Conservation (phyloP, 1,139 yeast genomes). For the Taiozyma onychis region DNA sequence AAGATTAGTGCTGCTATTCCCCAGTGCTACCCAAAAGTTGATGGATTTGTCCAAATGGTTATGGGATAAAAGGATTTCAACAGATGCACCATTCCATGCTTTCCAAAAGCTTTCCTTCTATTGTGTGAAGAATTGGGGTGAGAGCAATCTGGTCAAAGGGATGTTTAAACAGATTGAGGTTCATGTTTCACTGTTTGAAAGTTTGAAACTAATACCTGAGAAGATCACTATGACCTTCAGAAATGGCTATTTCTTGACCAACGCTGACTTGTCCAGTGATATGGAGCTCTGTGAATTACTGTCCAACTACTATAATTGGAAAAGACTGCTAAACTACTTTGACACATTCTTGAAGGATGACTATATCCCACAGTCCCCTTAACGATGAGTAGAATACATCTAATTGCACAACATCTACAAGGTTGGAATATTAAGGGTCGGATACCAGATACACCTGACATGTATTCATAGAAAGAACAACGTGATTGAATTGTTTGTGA, state of each 20-base stretch:
- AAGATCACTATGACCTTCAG: conserved; percentile 9
- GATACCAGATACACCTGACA: not conserved
- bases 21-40: conserved; percentile 8
- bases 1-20: conserved; percentile 5
- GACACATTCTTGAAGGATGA: conserved; percentile 14
- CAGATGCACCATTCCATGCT: conserved; percentile 18
- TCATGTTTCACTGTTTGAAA: conserved; percentile 15
- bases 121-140: conserved; percentile 11
- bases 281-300: conserved; percentile 7
- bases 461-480: not conserved
- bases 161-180: conserved; percentile 15
- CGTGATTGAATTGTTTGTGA: too few relatives aligned
- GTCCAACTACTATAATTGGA: conserved; percentile 16
- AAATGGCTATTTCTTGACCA: conserved; percentile 10
- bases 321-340: conserved; percentile 16
- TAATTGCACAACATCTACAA: too few relatives aligned
- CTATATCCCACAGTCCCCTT: conserved; percentile 1
- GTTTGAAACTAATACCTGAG: conserved; percentile 10
- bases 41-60: conserved; percentile 16
- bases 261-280: conserved; percentile 11
- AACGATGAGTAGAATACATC: not conserved
- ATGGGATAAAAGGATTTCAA: conserved; percentile 14
- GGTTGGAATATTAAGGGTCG: too few relatives aligned
- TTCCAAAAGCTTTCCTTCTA: conserved; percentile 12
- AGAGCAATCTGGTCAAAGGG: conserved; percentile 10